Evolutionary conservation across 2,329 filamentous ascomycete species (phyloP), one percentile per base, ranked within the genome.

Genomic region (Fusarium kyushuense): DNA sequence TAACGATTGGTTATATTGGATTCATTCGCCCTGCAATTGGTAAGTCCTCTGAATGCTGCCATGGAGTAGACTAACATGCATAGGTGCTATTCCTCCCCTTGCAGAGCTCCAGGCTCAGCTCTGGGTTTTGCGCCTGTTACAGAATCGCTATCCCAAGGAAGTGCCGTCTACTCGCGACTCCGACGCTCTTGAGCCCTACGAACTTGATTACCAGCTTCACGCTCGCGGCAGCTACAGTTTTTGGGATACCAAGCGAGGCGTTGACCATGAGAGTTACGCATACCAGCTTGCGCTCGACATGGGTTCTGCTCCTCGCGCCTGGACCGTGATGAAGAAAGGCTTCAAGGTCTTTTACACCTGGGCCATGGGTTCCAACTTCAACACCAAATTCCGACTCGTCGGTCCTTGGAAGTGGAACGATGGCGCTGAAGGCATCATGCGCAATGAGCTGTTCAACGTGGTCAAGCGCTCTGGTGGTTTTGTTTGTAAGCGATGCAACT

Each of bases 211-310:
- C 55, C 69, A 76, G 21, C 77, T 84, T 4, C 79, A 79, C 35
- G 51, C 75, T 0, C 75, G 76, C 8, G 74, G 69, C 1, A 66
- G 69, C 13, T 79, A 80, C 62, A 78, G 78, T 54, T 68, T 79
- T 25, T 77, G 71, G 51, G 60, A 74, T 23, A 74, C 65, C 25
- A 79, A 80, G 65, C 75, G 79, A 54, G 83, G 80, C 12, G 82
- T 84, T 2, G 83, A 85, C 43, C 83, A 84, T 52, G 83, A 85
- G 59, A 80, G 78, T 56, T 85, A 85, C 63, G 80, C 81, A 0
- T 84, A 84, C 72, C 83, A 85, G 72, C 77, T 85, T 6, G 82
- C 82, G 0, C 74, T 83, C 1, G 83, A 84, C 65, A 82, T 84
- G 67, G 80, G 80, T 3, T 71, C 81, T 5, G 82, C 81, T 0